Conservation (phyloP, 805 yeast genomes). For the Cyberlindnera japonica region DNA sequence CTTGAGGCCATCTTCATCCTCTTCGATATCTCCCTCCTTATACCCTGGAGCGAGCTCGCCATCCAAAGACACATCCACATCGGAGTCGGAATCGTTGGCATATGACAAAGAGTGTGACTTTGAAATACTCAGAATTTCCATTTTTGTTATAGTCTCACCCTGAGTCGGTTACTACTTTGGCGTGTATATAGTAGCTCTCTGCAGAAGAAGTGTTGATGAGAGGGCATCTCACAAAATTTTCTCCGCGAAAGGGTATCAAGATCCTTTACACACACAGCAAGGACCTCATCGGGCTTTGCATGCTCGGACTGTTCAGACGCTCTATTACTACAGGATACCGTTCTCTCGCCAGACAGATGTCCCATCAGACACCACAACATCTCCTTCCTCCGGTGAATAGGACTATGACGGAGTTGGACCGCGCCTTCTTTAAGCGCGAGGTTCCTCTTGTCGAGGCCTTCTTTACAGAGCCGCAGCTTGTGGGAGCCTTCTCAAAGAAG, state of each 20-base stretch:
- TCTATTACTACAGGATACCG: neutral
- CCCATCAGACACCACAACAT: conserved; percentile 10
- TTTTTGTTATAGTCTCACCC: neutral
- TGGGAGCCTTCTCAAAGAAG: conserved; percentile 48
- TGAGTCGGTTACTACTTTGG: too few relatives aligned
- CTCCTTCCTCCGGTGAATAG: conserved; percentile 64
- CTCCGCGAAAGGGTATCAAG: too few relatives aligned
- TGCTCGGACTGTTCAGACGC: neutral
- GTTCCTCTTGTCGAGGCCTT: conserved; percentile 63
- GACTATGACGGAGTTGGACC: conserved; percentile 62
- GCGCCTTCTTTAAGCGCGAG: conserved; percentile 54
- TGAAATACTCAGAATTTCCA: conserved; percentile 21
- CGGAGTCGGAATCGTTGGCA: conserved; percentile 32
- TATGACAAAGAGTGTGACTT: conserved; percentile 16
- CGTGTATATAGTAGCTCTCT: neutral
- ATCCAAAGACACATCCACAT: conserved; percentile 32
- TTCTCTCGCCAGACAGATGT: conserved; percentile 4
- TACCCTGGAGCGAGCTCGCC: conserved; percentile 21
- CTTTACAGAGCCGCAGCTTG: conserved; percentile 60
- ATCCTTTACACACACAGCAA: too few relatives aligned
- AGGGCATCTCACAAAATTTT: neutral
- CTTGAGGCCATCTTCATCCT: conserved; percentile 29
- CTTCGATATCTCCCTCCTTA: too few relatives aligned
- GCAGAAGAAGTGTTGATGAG: neutral
- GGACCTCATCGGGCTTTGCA: too few relatives aligned